phyloP scores from a whole-genome alignment of 352 stramenopile species.

The Thraustochytrium striatum region DNA sequence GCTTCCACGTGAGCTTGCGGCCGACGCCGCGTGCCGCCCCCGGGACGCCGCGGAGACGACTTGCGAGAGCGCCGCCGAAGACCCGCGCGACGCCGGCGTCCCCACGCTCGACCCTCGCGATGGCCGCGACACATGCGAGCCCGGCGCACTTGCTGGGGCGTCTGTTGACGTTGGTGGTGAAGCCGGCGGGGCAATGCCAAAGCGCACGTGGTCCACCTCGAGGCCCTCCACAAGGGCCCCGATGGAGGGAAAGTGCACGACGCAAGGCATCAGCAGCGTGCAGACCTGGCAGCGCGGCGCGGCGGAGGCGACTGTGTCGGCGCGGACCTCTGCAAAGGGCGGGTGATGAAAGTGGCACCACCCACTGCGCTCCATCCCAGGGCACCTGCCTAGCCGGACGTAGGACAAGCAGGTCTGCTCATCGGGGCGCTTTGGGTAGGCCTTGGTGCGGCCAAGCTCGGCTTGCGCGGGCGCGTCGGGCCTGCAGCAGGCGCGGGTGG shows the following conservation, averaged over 20 bases:
- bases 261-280: slow-evolving; percentile 6
- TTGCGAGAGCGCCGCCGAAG: too few relatives aligned
- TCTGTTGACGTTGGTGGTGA: too few relatives aligned
- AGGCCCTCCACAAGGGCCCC: background rate
- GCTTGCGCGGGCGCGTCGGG: background rate
- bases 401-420: background rate
- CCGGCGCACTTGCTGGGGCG: too few relatives aligned
- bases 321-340: background rate
- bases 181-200: too few relatives aligned
- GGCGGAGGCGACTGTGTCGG: background rate
- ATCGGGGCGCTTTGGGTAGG: background rate
- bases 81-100: too few relatives aligned
- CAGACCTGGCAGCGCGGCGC: background rate
- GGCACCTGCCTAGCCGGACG: background rate
- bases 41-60: background rate
- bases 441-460: background rate
- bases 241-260: slow-evolving; percentile 18
- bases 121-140: background rate
- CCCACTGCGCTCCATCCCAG: background rate
- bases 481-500: too few relatives aligned
- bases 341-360: slow-evolving; percentile 28
- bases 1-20: background rate
- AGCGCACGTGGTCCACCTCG: too few relatives aligned
- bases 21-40: background rate
- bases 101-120: background rate